Base-by-base conservation (phyloP, 768 basidiomycete species). In the Lactifluus rugatus region DNA sequence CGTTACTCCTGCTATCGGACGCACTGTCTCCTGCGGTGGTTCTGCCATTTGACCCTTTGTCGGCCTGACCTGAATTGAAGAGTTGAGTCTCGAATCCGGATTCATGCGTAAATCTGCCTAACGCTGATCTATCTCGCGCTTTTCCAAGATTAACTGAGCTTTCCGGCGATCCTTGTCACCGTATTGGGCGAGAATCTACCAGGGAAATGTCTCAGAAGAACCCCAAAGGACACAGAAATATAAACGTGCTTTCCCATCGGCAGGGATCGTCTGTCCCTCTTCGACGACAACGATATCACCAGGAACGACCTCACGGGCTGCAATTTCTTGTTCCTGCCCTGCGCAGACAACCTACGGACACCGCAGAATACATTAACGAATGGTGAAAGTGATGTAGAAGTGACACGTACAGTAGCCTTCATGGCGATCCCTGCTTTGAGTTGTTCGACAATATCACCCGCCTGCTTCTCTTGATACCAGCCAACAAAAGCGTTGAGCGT, bases 401-500 rank as follows among this genome's bases (percentile, higher is more conserved):
- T 16, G n/a, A 52, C 31, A 4, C 62, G 17, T 32, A 66, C 74
- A 3, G 56, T 64, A 7, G 74, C 70, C 59, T 71, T 73, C 61
- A 77, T 36, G 0, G 77, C 75, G 53, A 78, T 78, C 41, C 75
- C 76, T 13, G 75, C 75, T 65, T 77, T 77, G 49, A 78, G 74
- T 55, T 78, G 68, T 7, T 72, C 74, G 49, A 78, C 77, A 50
- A 78, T 77, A 58, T 77, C 76, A 25, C 75, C 76, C 7, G 76
- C 77, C 65, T 76, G 75, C 66, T 77, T 77, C 63, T 77, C 76
- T 63, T 77, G 76, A 50, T 75, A 76, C 76, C 76, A 76, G 26
- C 67, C 67, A 44, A 77, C 75, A 39, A 71, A 66, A 32, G 77
- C 77, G 67, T 78, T 78, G 57, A 75, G 62, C n/a, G 67, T 42